These are phyloP conservation scores for Euphrasia arctica DNA, from an alignment of 305 asterid genomes.

Conservation along the genomic window DNA sequence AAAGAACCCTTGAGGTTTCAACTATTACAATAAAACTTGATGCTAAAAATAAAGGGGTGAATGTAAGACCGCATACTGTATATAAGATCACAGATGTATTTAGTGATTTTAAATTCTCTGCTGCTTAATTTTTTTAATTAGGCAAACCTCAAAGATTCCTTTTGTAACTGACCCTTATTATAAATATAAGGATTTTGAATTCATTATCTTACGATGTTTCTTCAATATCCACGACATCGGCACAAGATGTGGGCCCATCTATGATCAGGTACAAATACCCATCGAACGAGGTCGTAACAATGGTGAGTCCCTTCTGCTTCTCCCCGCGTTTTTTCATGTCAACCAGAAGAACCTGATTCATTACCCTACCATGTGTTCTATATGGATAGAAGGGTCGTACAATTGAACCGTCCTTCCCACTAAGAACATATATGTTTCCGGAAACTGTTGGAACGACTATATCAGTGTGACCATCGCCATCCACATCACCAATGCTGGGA, in stretches of 20 bases:
- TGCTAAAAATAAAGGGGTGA: too few relatives aligned
- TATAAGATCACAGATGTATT: too few relatives aligned
- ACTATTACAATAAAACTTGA: too few relatives aligned
- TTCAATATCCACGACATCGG: slow-evolving; percentile 98
- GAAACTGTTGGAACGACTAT: slow-evolving; percentile 90
- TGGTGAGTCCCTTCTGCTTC: slow-evolving; percentile 86
- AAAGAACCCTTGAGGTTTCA: not conserved
- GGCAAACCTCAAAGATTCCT: too few relatives aligned
- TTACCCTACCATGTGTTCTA: slow-evolving; percentile 93
- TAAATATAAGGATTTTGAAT: not conserved
- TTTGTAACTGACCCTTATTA: too few relatives aligned
- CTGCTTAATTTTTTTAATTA: too few relatives aligned
- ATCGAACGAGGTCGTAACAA: slow-evolving; percentile 89
- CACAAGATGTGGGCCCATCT: slow-evolving; percentile 97
- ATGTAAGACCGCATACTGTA: too few relatives aligned
- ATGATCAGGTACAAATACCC: slow-evolving; percentile 85
- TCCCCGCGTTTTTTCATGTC: slow-evolving; percentile 90
- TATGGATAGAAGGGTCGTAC: slow-evolving; percentile 82
- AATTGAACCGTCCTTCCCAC: slow-evolving; percentile 89
- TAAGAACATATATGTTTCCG: slow-evolving; percentile 92
- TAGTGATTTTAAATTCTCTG: too few relatives aligned
- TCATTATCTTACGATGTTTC: slow-evolving; percentile 85
- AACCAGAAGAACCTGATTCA: slow-evolving; percentile 93
- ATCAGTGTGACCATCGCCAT: slow-evolving; percentile 98
- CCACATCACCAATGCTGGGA: slow-evolving; percentile 86